A percentile compares a stretch with the other conserved stretches of the same genome.
These are phyloP conservation scores for Aspergillus luchuensis DNA, from an alignment of 2,329 filamentous ascomycete species.

Conservation along the genomic window DNA sequence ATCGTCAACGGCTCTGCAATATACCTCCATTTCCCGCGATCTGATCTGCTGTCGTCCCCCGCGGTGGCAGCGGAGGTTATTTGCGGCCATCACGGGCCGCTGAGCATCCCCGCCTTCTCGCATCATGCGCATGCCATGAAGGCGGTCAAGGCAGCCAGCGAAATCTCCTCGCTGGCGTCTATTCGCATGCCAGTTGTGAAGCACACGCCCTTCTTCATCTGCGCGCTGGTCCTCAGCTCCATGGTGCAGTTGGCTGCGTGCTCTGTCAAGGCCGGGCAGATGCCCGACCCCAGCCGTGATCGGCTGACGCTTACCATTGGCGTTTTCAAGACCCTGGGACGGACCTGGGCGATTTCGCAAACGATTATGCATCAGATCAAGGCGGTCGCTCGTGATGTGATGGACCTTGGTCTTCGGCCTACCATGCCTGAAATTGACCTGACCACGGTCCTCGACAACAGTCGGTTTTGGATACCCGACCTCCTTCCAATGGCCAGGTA, in stretches of 20 bases:
- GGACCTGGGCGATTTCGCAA: constrained; percentile 72
- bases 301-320: constrained; percentile 78
- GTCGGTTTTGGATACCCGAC: constrained; percentile 40
- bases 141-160: constrained; percentile 75
- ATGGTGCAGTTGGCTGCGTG: constrained; percentile 82
- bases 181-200: constrained; percentile 59
- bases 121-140: constrained; percentile 69
- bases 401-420: constrained; percentile 45
- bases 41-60: constrained; percentile 64
- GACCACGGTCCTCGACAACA: constrained; percentile 35
- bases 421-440: constrained; percentile 40
- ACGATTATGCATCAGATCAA: constrained; percentile 73
- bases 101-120: constrained; percentile 43
- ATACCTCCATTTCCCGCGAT: constrained; percentile 77
- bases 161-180: constrained; percentile 74
- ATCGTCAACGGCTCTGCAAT: constrained; percentile 67
- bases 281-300: constrained; percentile 62
- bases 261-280: constrained; percentile 59
- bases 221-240: constrained; percentile 74
- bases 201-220: constrained; percentile 84
- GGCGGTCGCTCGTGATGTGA: constrained; percentile 75
- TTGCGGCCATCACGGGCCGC: constrained; percentile 43
- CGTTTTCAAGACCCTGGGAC: constrained; percentile 68
- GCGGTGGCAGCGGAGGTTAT: constrained; percentile 52
- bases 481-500: constrained; percentile 29